These are phyloP conservation scores for Tolypocladium nubicola DNA, from an alignment of 2,329 filamentous ascomycete species.

Conservation along the genomic window DNA sequence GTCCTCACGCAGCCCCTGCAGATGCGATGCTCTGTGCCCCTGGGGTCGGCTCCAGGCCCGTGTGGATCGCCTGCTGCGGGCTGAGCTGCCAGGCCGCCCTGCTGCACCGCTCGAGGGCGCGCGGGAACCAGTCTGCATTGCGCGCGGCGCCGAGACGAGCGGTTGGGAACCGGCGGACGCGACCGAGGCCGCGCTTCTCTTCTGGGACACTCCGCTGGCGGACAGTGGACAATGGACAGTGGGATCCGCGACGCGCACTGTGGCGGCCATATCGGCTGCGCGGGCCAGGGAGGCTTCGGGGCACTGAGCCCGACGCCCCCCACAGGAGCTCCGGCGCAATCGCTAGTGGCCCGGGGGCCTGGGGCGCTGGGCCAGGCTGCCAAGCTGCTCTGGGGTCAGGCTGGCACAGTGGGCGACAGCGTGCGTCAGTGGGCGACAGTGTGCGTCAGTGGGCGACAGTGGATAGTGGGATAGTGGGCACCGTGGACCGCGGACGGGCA, in stretches of 20 bases:
- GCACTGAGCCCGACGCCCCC: background rate
- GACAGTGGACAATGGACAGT: background rate
- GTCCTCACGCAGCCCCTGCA: background rate
- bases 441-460: too few species aligned
- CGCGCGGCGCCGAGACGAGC: background rate
- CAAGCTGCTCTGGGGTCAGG: background rate
- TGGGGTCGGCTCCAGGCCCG: background rate
- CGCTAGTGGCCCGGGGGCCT: background rate
- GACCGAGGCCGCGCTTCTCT: background rate
- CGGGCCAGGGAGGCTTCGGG: background rate
- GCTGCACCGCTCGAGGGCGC: too few species aligned
- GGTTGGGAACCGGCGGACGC: background rate
- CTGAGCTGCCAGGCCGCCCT: too few species aligned
- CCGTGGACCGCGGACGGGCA: constrained; percentile 1
- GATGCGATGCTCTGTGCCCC: background rate
- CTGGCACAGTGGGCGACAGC: background rate
- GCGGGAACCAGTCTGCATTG: background rate
- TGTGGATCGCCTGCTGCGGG: background rate
- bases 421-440: background rate
- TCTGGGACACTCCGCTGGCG: constrained; percentile 7
- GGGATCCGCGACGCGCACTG: background rate
- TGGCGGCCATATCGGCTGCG: background rate
- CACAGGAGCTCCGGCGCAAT: background rate
- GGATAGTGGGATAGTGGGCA: background rate
- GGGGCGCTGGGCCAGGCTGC: background rate